Evolutionary conservation across 164 flowering plant genomes (phyloP), one percentile per base, ranked within the genome.

Genomic region (Chloranthus sessilifolius): DNA sequence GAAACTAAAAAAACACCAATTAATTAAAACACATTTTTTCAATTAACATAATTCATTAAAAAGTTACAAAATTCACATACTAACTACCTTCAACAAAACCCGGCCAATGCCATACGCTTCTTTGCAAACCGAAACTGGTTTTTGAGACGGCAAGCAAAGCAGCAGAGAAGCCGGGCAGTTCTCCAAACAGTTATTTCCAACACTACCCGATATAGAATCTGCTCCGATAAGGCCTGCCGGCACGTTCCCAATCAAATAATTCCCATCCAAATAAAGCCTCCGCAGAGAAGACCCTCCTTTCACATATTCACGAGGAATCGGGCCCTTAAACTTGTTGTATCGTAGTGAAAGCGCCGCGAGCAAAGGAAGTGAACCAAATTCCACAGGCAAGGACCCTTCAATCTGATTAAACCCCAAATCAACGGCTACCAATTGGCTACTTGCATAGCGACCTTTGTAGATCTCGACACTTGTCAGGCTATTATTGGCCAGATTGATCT

Each of bases 261-360:
- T 90, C 14, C 95, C 95, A 41, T 86, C 95, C 29, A 87, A 52
- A 43, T 47, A 86, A 63, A 90, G 47, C 61, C 98, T 69, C 63
- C 52, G 74, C 53, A 90, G 38, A 0, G 69, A 42, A 0, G 69
- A 42, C 48, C 54, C 50, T 49, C 68, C 80, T 62, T 64, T 61
- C 40, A 81, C 67, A 60, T 60, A 82, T 47, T 70, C 80, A 77
- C 40, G 33, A 23, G 95, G 91, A 56, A 90, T 87, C 19, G 64
- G 67, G n/a, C 94, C 94, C 1, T 70, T 74, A 8, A 86, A 62
- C 27, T 59, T 61, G 56, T 87, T 86, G 80, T 78, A 68, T 3
- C 95, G 61, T 8, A 91, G 45, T 6, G 95, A 67, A 30, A 87
- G 71, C 0, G 95, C 77, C 16, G 86, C 63, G 42, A 91, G 47